phyloP scores from a whole-genome alignment of 2,329 filamentous ascomycete genomes.

The Sphaerulina vaccinii region DNA sequence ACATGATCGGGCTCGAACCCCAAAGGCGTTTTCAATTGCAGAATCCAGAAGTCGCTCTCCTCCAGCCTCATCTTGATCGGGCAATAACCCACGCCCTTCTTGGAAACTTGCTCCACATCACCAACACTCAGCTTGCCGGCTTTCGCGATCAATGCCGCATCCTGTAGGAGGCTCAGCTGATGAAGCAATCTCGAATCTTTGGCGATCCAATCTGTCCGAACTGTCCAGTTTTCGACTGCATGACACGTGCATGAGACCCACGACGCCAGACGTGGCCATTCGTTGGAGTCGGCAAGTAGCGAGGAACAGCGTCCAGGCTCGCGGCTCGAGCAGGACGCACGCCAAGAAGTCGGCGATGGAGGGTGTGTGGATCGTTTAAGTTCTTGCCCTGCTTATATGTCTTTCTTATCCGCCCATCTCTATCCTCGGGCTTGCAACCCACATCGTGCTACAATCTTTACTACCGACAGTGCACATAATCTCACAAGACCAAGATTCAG shows the following conservation, averaged over 20 bases:
- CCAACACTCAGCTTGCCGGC: background rate
- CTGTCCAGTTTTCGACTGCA: background rate
- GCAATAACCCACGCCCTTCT: background rate
- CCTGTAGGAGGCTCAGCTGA: background rate
- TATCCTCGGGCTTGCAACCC: too few relatives aligned
- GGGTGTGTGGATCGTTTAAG: slow-evolving; percentile 1
- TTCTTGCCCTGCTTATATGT: too few relatives aligned
- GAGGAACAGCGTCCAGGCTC: background rate
- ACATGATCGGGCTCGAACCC: background rate
- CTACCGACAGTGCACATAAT: too few relatives aligned
- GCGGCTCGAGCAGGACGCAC: background rate
- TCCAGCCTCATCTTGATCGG: slow-evolving; percentile 4
- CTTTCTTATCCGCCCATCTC: too few relatives aligned
- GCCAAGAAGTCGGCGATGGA: slow-evolving; percentile 8
- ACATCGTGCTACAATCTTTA: too few relatives aligned
- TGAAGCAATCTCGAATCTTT: background rate
- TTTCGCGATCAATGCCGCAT: background rate
- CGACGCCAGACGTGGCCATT: slow-evolving; percentile 9
- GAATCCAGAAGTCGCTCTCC: background rate
- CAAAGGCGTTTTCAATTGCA: background rate
- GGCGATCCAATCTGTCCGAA: background rate
- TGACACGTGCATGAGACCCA: slow-evolving; percentile 12
- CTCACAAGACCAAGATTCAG: too few relatives aligned
- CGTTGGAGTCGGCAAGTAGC: background rate
- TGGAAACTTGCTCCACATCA: background rate